These are phyloP conservation scores for Hydrangea macrophylla DNA, from an alignment of 148 eudicot species.

Conservation along the genomic window DNA sequence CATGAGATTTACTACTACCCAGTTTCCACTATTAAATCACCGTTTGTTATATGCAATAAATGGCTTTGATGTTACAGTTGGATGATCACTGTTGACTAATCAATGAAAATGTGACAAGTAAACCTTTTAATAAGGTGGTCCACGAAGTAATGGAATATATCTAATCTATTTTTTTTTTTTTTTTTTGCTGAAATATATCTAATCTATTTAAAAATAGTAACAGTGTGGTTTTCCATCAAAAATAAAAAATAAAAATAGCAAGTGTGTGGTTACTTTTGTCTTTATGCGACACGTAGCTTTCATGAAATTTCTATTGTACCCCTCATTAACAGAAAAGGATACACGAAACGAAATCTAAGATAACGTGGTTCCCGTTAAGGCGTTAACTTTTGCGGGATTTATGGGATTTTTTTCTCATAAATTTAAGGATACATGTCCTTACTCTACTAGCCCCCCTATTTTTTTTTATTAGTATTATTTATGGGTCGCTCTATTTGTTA, in stretches of 20 bases:
- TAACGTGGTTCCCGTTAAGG: background rate
- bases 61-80: background rate
- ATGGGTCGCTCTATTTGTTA: no score
- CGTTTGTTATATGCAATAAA: background rate
- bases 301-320: background rate
- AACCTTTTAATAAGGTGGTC: background rate
- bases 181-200: no score
- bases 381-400: constrained; percentile 18
- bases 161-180: no score
- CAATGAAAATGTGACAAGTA: background rate
- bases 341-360: constrained; percentile 1
- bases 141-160: background rate
- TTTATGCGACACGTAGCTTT: background rate
- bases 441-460: no score
- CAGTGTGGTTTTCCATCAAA: no score
- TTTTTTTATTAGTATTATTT: no score
- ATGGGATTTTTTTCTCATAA: constrained; percentile 10
- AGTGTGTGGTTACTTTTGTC: constrained; percentile 6
- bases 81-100: background rate
- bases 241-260: no score
- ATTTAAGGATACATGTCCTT: no score
- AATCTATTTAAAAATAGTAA: no score
- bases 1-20: no score
- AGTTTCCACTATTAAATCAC: background rate
- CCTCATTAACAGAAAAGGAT: background rate